A percentile compares a stretch with the other conserved stretches of the same genome.
These are phyloP conservation scores for Picea sitchensis DNA, from an alignment of 75 land plant genomes.

Conservation along the genomic window DNA sequence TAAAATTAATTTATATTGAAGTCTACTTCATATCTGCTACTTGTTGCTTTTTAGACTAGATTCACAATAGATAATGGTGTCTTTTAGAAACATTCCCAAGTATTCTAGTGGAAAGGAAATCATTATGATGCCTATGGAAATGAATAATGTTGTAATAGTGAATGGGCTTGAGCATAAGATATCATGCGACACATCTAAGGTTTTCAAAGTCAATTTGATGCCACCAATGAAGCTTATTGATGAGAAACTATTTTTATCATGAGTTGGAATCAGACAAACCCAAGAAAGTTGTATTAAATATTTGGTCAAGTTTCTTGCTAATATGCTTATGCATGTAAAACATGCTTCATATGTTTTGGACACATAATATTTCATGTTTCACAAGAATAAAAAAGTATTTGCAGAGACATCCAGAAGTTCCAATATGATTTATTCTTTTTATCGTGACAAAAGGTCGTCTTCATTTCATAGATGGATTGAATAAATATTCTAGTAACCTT, in stretches of 20 bases:
- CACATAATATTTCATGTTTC: slow-evolving; percentile 73
- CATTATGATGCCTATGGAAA: slow-evolving; percentile 19
- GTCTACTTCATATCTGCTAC: background rate
- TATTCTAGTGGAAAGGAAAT: slow-evolving; percentile 29
- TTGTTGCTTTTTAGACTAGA: background rate
- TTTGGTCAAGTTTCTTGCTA: background rate
- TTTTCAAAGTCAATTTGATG: background rate
- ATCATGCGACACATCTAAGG: slow-evolving; percentile 30
- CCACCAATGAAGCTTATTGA: background rate
- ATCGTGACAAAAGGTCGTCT: no score
- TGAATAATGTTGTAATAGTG: slow-evolving; percentile 34
- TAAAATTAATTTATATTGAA: background rate
- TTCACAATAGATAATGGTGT: background rate
- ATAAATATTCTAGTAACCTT: no score
- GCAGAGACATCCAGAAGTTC: no score
- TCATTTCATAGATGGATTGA: no score
- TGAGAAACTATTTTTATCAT: background rate
- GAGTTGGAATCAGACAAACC: background rate
- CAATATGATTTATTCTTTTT: no score
- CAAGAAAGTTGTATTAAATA: background rate
- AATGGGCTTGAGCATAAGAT: slow-evolving; percentile 88
- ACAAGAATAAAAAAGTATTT: slow-evolving; percentile 5
- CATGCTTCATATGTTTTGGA: slow-evolving; percentile 85
- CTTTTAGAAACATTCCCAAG: slow-evolving; percentile 56
- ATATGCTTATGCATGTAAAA: background rate